A percentile compares a stretch with the other conserved stretches of the same genome.
Evolutionary conservation across 2,329 filamentous ascomycete species (phyloP).

Genomic region (Fusarium acutatum): DNA sequence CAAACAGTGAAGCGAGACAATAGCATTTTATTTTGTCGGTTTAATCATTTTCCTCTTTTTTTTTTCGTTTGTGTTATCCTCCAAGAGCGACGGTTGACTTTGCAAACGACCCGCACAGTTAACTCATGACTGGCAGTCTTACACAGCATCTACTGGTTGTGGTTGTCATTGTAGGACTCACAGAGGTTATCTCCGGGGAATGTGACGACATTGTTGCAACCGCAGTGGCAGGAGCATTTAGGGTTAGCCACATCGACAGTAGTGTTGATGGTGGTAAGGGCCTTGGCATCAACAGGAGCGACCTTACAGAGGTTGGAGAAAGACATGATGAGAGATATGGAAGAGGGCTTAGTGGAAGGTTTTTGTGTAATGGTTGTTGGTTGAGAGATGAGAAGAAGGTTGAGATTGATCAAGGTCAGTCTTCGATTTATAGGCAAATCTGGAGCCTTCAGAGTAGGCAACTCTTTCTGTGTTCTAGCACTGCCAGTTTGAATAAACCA

Average conservation of each 20-base stretch:
- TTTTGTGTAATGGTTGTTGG: neutral
- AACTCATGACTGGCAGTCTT: neutral
- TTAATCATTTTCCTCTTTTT: neutral
- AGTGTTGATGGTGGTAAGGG: neutral
- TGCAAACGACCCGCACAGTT: neutral
- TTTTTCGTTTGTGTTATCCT: neutral
- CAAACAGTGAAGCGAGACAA: neutral
- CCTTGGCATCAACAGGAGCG: neutral
- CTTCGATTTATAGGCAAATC: neutral
- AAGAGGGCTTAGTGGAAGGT: neutral
- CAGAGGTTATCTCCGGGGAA: neutral
- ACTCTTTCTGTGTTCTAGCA: neutral
- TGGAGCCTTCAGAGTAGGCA: too few relatives aligned
- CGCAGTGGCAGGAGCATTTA: neutral
- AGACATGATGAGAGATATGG: neutral
- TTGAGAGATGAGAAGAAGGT: neutral
- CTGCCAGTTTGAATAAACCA: neutral
- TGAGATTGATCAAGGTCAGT: neutral
- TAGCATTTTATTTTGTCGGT: neutral
- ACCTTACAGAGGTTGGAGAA: neutral
- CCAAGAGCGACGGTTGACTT: neutral
- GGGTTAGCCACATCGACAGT: neutral
- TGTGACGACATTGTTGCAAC: neutral
- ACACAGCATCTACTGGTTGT: neutral
- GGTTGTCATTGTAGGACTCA: neutral